Base-by-base conservation (phyloP, 2,329 filamentous ascomycete genomes). In the Fusarium staphyleae region DNA sequence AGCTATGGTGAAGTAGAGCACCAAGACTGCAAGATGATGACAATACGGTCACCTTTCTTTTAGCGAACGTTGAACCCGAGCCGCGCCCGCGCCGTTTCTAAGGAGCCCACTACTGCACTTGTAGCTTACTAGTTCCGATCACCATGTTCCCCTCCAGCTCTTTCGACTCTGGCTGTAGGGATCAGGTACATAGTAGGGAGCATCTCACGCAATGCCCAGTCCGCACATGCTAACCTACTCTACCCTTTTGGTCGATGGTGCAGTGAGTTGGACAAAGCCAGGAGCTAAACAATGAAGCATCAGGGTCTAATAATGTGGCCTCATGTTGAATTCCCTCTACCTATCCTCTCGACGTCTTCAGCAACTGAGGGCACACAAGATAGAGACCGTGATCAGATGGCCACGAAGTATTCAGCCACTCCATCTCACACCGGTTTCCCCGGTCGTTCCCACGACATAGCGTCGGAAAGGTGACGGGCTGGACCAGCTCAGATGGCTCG, bases 11-110 rank as follows among this genome's bases (percentile, higher is more conserved):
- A n/a, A n/a, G n/a, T n/a, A n/a, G n/a, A n/a, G n/a, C n/a, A n/a
- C n/a, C n/a, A n/a, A n/a, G n/a, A n/a, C n/a, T n/a, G n/a, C n/a
- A n/a, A 32, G 35, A 51, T 35, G 48, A 43, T 44, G 40, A 46
- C 57, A 61, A 61, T 22, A 22, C 19, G 19, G 19, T 4, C 19
- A 22, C 19, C 4, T 22, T 7, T 22, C 19, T 22, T 22, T n/a
- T n/a, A 22, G 19, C 7, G 19, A 54, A 56, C 55, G 59, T 62
- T 62, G 59, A 60, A 60, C 29, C 59, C 36, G 59, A 50, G 51
- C 51, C 59, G 50, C 52, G 58, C 19, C 41, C 41, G 50, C 50
- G 28, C 44, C 45, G 45, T 47, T 58, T 49, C 45, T 40, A 24
- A 19, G 19, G 40, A 62, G 45, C 32, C 59, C 58, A 62, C 59